Base-by-base conservation (phyloP, 2,329 filamentous ascomycete genomes). In the Exophiala oligosperma region DNA sequence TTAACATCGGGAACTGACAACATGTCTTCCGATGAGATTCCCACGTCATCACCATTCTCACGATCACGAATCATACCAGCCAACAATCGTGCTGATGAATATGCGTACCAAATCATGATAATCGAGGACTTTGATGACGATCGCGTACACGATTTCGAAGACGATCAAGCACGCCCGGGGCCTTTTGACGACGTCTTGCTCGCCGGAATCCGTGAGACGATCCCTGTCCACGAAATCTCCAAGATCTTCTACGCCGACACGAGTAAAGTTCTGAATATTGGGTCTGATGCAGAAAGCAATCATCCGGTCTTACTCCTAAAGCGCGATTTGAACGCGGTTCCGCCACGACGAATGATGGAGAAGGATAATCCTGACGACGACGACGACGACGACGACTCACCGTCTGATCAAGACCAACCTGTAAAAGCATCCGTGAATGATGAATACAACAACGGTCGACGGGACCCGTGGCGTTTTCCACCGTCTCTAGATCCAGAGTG, bases 161-260 rank as follows among this genome's bases (percentile, higher is more conserved):
- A 88, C 1, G 75, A 76, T 40, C 81, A 83, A 55, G 70, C 76
- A 2, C 79, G 82, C 49, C 83, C 83, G 5, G 79, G 79, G 1
- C 76, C 76, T 0, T 90, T 83, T 63, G 85, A 87, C 62, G 85
- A 83, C 48, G 78, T 90, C 32, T 61, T 71, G 2, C 72, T 78
- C 11, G 87, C 88, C 12, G 88, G 88, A 1, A 82, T 90, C 28
- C 78, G 87, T 48, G 85, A 89, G 64, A 77, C 84, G 38, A 74
- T 91, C 14, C 88, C 88, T 1, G 83, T 90, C 21, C 86, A 90
- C 68, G 83, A 90, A 67, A 83, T 96, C 4, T 90, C 91, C 4
- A 96, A 95, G 69, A 91, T 96, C 32, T 96, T 96, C 73, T 97
- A 96, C 68, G 91, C 92, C 1, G 90, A 96, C 65, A 95, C 91